Conservation (phyloP, 1,139 yeast species). For the Pichia sp. region DNA sequence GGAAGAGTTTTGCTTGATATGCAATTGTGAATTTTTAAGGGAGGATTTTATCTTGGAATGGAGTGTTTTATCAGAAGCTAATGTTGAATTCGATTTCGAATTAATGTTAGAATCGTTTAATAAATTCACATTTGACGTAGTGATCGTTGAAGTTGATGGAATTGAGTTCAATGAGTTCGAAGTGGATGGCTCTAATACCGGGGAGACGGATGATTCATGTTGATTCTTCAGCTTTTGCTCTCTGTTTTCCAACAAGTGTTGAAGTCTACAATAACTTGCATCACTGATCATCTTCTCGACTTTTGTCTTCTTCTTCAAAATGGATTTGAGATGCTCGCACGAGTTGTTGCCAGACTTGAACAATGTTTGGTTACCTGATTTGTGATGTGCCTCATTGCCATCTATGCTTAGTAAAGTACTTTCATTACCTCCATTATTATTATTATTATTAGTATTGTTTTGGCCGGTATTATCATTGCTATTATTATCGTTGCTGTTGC, state of each 20-base stretch:
- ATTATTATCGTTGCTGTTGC: constrained; percentile 1
- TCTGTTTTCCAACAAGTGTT: constrained; percentile 35
- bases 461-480: neutral
- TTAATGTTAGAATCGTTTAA: neutral
- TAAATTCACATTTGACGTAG: neutral
- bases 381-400: neutral
- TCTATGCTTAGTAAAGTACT: constrained; percentile 8
- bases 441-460: neutral
- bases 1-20: constrained; percentile 7
- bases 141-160: constrained; percentile 10
- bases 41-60: constrained; percentile 16
- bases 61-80: neutral
- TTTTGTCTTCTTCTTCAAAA: constrained; percentile 50
- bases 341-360: neutral
- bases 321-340: constrained; percentile 43
- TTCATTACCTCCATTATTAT: neutral
- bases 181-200: constrained; percentile 27
- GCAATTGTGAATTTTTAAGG: constrained; percentile 16
- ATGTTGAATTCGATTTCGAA: neutral
- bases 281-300: constrained; percentile 54
- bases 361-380: neutral
- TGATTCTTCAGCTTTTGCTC: constrained; percentile 25
- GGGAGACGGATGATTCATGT: constrained; percentile 15
- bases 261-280: constrained; percentile 43
- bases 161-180: constrained; percentile 17